These are phyloP conservation scores for Thelephora terrestris DNA, from an alignment of 1,284 basidiomycete species.

Conservation along the genomic window DNA sequence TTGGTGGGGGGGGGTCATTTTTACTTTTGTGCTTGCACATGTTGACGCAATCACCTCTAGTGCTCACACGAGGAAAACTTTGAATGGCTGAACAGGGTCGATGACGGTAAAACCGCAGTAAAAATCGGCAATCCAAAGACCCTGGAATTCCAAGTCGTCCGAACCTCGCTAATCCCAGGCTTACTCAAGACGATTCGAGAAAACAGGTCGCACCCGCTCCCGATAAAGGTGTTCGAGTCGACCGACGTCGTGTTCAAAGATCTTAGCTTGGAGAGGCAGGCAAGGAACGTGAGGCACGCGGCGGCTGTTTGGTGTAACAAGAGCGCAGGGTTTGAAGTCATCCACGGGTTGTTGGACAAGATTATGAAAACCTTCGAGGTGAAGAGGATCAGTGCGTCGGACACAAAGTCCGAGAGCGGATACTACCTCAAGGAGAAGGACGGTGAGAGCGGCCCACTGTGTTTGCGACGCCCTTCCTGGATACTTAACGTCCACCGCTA, in stretches of 20 bases:
- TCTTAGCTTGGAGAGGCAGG: conserved; percentile 64
- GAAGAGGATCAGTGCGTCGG: conserved; percentile 58
- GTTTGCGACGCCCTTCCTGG: neutral
- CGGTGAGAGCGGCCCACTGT: conserved; percentile 38
- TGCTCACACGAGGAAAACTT: conserved; percentile 99
- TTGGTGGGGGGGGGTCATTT: conserved; percentile 48
- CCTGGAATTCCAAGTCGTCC: conserved; percentile 95
- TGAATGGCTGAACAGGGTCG: conserved; percentile 78
- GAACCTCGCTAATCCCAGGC: conserved; percentile 91
- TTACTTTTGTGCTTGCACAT: neutral
- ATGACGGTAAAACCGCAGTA: conserved; percentile 76
- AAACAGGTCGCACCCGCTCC: conserved; percentile 89
- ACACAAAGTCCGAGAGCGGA: conserved; percentile 53
- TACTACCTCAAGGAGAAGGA: conserved; percentile 88
- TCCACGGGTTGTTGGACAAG: conserved; percentile 90
- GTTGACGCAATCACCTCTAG: conserved; percentile 26
- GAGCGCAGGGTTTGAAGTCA: conserved; percentile 93
- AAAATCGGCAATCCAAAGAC: conserved; percentile 96
- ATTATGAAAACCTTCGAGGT: conserved; percentile 94
- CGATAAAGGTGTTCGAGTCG: conserved; percentile 90
- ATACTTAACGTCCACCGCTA: conserved; percentile 1
- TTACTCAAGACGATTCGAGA: conserved; percentile 95
- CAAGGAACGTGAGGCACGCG: conserved; percentile 80
- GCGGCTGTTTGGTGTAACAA: conserved; percentile 94
- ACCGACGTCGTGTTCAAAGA: conserved; percentile 94